Percentiles rank a stretch among this genome's conserved stretches.
Conservation (phyloP, 2,329 filamentous ascomycete species). For the Sarocladium strictum region DNA sequence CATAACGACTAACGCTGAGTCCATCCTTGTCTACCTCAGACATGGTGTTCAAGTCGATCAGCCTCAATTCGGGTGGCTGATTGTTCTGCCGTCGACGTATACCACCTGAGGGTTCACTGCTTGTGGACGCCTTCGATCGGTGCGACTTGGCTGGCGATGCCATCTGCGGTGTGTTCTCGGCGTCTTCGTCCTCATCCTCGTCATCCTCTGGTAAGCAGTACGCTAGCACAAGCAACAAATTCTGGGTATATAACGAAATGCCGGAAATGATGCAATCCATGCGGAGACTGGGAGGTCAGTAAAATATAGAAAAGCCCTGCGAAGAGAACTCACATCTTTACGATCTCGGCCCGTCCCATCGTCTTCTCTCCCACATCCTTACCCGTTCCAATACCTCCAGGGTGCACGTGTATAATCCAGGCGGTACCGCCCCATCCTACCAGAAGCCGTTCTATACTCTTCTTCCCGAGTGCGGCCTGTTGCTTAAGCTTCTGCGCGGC, state of each 20-base stretch:
- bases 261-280: slow-evolving; percentile 98
- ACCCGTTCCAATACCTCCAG: slow-evolving; percentile 60
- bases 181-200: slow-evolving; percentile 45
- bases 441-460: slow-evolving; percentile 68
- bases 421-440: slow-evolving; percentile 95
- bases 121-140: slow-evolving; percentile 40
- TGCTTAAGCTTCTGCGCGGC: slow-evolving; percentile 42
- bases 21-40: slow-evolving; percentile 83
- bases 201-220: slow-evolving; percentile 73
- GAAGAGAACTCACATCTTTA: slow-evolving; percentile 68
- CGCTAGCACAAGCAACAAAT: slow-evolving; percentile 82
- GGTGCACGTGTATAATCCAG: slow-evolving; percentile 90
- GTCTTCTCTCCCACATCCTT: slow-evolving; percentile 64
- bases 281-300: slow-evolving; percentile 58
- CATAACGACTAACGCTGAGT: slow-evolving; percentile 78
- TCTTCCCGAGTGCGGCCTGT: slow-evolving; percentile 40
- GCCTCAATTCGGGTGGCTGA: slow-evolving; percentile 77
- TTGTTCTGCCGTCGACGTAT: slow-evolving; percentile 70
- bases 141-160: slow-evolving; percentile 30
- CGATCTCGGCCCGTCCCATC: slow-evolving; percentile 78
- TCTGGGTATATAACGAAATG: slow-evolving; percentile 92
- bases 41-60: slow-evolving; percentile 85
- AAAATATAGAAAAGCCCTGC: slow-evolving; percentile 14
- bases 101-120: slow-evolving; percentile 58
- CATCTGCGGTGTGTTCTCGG: slow-evolving; percentile 12